phyloP scores from a whole-genome alignment of 2,329 filamentous ascomycete species.

The Cercospora berteroae region DNA sequence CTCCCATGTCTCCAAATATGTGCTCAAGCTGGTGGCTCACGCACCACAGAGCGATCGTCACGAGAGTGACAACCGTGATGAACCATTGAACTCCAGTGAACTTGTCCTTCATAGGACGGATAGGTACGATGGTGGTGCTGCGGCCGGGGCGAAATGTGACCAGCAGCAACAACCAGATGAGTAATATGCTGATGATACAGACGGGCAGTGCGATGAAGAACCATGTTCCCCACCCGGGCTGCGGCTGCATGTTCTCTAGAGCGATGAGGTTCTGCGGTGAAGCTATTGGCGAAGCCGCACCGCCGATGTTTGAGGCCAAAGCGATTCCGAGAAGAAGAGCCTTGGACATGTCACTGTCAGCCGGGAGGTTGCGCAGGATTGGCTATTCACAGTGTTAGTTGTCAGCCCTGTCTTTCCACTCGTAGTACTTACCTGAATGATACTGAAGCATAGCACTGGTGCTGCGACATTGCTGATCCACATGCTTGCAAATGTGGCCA shows the following conservation, averaged over 20 bases:
- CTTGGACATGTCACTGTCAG: constrained; percentile 90
- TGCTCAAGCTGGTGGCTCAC: constrained; percentile 82
- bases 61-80: constrained; percentile 76
- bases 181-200: constrained; percentile 78
- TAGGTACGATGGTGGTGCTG: constrained; percentile 85
- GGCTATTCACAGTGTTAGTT: constrained; percentile 58
- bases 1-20: constrained; percentile 95
- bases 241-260: constrained; percentile 88
- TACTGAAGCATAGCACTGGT: constrained; percentile 93
- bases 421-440: constrained; percentile 56
- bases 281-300: constrained; percentile 93
- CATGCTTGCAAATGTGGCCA: constrained; percentile 97
- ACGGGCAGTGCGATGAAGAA: constrained; percentile 95
- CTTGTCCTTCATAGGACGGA: constrained; percentile 81
- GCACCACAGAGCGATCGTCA: constrained; percentile 90
- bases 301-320: constrained; percentile 90
- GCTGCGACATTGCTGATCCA: constrained; percentile 98
- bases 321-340: constrained; percentile 94
- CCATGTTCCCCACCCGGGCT: constrained; percentile 92
- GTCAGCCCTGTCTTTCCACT: background rate
- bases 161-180: constrained; percentile 87
- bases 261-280: constrained; percentile 97
- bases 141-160: constrained; percentile 80
- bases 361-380: constrained; percentile 86
- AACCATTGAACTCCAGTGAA: constrained; percentile 93